Evolutionary conservation across 441 rosid species (phyloP).

Genomic region (Flueggea neowawraea): DNA sequence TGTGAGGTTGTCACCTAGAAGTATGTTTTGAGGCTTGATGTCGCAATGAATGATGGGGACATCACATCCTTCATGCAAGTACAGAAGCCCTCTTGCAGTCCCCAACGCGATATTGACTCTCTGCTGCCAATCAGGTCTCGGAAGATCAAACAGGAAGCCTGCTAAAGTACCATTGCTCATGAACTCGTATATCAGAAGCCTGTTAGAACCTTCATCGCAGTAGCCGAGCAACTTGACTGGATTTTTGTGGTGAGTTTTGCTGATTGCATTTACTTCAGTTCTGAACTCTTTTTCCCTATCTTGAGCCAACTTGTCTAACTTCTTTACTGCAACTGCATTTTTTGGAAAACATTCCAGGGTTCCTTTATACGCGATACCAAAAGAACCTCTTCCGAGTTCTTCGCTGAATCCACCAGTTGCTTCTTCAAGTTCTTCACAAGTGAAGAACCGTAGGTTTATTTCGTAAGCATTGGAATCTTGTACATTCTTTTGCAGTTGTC

Average conservation of each 20-base stretch:
- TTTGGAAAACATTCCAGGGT: neutral
- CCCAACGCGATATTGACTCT: neutral
- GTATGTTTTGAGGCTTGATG: neutral
- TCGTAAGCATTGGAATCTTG: too few relatives aligned
- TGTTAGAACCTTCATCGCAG: neutral
- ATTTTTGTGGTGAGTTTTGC: constrained; percentile 2
- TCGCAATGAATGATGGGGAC: constrained; percentile 1
- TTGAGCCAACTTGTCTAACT: neutral
- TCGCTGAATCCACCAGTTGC: constrained; percentile 1
- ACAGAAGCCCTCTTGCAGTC: neutral
- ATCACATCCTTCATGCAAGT: neutral
- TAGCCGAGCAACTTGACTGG: constrained; percentile 1
- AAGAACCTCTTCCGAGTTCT: constrained; percentile 3
- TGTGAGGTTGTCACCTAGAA: neutral
- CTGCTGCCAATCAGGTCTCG: neutral
- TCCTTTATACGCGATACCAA: constrained; percentile 3
- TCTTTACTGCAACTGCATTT: neutral
- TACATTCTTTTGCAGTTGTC: neutral
- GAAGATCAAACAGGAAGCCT: neutral
- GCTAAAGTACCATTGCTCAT: constrained; percentile 2
- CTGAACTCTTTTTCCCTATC: constrained; percentile 1
- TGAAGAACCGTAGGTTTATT: neutral
- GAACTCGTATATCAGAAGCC: constrained; percentile 3
- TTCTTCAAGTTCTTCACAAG: neutral
- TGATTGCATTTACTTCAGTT: constrained; percentile 1